These are phyloP conservation scores for Acrocalymma vagum DNA, from an alignment of 2,329 filamentous ascomycete species.

Conservation along the genomic window DNA sequence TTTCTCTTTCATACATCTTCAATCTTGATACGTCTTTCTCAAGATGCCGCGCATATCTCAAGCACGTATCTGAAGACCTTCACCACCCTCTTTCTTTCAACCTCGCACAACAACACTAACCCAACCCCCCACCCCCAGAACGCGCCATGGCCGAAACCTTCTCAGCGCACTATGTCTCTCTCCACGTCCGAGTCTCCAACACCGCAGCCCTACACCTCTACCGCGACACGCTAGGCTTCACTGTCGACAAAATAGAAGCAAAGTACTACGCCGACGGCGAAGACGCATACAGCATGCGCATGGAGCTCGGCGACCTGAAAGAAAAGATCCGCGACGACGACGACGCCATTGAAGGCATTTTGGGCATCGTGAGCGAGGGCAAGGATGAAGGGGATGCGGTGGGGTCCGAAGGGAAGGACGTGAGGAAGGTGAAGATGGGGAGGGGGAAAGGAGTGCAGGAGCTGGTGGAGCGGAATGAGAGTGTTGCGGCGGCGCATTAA, in stretches of 20 bases:
- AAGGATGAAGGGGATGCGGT: constrained; percentile 45
- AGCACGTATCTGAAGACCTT: too few relatives aligned
- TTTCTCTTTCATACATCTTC: neutral
- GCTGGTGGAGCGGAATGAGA: constrained; percentile 78
- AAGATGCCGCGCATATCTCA: too few relatives aligned
- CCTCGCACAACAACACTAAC: neutral
- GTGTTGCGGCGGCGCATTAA: constrained; percentile 65
- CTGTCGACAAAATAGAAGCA: constrained; percentile 64
- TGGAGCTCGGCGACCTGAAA: constrained; percentile 73
- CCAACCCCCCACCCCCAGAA: constrained; percentile 60
- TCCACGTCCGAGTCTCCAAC: constrained; percentile 96
- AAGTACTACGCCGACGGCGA: constrained; percentile 99
- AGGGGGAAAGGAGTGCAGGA: constrained; percentile 78
- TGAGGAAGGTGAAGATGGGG: constrained; percentile 57
- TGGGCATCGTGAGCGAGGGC: constrained; percentile 51
- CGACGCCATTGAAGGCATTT: constrained; percentile 47
- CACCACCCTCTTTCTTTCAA: constrained; percentile 1
- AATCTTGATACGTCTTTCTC: too few relatives aligned
- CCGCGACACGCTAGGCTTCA: constrained; percentile 64
- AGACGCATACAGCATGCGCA: constrained; percentile 93
- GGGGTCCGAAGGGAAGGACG: constrained; percentile 41
- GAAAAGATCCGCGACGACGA: constrained; percentile 60
- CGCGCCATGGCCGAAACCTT: constrained; percentile 97
- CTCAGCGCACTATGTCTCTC: constrained; percentile 87
- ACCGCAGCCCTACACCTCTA: constrained; percentile 90